These are phyloP conservation scores for Magnolia sinica DNA, from an alignment of 164 flowering plant species.

Conservation along the genomic window DNA sequence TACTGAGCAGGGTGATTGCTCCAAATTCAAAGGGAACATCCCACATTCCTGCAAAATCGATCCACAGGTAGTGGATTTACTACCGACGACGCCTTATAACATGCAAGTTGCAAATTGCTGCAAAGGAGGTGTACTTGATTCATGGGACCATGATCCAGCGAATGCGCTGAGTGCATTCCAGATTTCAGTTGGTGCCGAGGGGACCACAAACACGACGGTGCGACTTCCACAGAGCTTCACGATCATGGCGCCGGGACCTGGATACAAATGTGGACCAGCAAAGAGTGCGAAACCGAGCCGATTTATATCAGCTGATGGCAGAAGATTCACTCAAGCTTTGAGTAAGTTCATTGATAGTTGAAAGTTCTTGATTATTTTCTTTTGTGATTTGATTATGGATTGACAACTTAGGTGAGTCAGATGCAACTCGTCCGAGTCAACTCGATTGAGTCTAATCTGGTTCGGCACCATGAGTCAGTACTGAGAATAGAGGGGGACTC, in stretches of 20 bases:
- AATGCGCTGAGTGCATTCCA: slow-evolving; percentile 58
- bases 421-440: too few relatives aligned
- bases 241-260: slow-evolving; percentile 61
- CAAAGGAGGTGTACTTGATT: slow-evolving; percentile 71
- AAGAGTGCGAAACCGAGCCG: slow-evolving; percentile 41
- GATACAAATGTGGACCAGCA: slow-evolving; percentile 63
- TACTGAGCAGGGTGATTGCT: slow-evolving; percentile 83
- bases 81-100: slow-evolving; percentile 69
- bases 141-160: slow-evolving; percentile 69
- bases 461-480: too few relatives aligned
- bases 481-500: too few relatives aligned
- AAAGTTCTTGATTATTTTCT: background rate
- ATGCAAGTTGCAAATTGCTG: slow-evolving; percentile 70
- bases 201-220: slow-evolving; percentile 62
- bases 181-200: slow-evolving; percentile 65
- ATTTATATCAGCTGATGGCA: slow-evolving; percentile 37
- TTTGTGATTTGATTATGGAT: too few relatives aligned
- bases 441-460: too few relatives aligned
- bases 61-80: slow-evolving; percentile 68
- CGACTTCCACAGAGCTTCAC: slow-evolving; percentile 65
- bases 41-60: slow-evolving; percentile 73
- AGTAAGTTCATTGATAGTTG: slow-evolving; percentile 37
- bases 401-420: too few relatives aligned
- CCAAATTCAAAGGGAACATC: slow-evolving; percentile 58
- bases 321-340: slow-evolving; percentile 60